These are phyloP conservation scores for Trichocomaceae sp. DNA, from an alignment of 2,329 filamentous ascomycete species.

Conservation along the genomic window DNA sequence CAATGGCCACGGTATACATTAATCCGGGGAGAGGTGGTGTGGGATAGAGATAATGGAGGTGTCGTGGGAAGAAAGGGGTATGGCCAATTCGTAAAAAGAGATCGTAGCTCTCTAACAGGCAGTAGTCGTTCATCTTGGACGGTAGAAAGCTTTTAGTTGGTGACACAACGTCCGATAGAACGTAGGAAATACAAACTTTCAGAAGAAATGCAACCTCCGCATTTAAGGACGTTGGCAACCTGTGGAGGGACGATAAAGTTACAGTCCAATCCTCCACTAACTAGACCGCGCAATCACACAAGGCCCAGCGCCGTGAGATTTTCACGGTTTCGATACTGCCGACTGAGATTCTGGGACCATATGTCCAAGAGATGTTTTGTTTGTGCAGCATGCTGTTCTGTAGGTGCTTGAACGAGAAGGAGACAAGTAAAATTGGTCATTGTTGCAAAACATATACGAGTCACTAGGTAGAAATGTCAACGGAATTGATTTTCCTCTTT, in stretches of 20 bases:
- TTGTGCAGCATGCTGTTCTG: constrained; percentile 5
- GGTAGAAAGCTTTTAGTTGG: background rate
- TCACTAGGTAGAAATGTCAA: background rate
- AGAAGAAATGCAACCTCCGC: background rate
- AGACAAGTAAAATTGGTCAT: constrained; percentile 9
- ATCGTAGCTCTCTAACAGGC: background rate
- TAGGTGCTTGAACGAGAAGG: constrained; percentile 4
- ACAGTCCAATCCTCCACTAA: constrained; percentile 3
- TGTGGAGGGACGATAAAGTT: constrained; percentile 7
- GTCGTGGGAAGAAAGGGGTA: constrained; percentile 12
- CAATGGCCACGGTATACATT: constrained; percentile 33
- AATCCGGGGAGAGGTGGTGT: constrained; percentile 28
- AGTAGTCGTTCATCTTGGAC: background rate
- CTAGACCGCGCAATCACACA: constrained; percentile 1
- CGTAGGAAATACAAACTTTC: background rate
- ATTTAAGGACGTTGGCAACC: background rate
- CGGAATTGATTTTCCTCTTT: background rate
- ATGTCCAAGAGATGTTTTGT: constrained; percentile 7
- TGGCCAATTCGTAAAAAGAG: constrained; percentile 9
- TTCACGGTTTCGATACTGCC: constrained; percentile 5
- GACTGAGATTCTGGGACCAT: constrained; percentile 5
- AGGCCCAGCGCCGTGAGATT: constrained; percentile 3
- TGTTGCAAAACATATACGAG: constrained; percentile 9
- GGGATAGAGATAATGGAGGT: constrained; percentile 25
- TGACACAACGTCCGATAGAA: background rate